Base-by-base conservation (phyloP, 441 rosid species). In the Syzygium malaccense region DNA sequence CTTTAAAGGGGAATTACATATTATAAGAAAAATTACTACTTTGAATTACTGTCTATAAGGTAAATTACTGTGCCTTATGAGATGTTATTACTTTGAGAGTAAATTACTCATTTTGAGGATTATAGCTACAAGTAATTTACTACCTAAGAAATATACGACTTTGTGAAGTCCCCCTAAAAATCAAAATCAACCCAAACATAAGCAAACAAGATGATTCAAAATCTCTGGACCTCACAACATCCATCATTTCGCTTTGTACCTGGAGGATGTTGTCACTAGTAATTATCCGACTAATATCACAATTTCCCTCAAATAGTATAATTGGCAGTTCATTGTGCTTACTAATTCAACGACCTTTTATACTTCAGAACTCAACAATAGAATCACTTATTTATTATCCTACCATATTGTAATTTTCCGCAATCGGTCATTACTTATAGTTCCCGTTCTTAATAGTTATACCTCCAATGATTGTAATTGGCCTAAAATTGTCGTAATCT, bases 281-380 rank as follows among this genome's bases (percentile, higher is more conserved):
- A 25, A 37, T 11, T 37, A 0, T 23, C 51, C 51, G 37, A 25
- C 0, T 20, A 0, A 71, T 37, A 71, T 71, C 51, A 71, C n/a
- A 71, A 23, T 71, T 71, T 12, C 83, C 3, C 51, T 37, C n/a
- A 12, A 25, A 37, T 12, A 12, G 49, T 71, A 28, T 1, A 0
- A 71, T 71, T 23, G 0, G 83, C 0, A 71, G 0, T 11, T 37
- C 83, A 71, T 12, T 45, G 1, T 71, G 51, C 15, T 71, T 0
- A 68, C 26, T 68, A 68, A 33, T 33, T 68, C 14, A 68, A 33
- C 48, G 19, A 68, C 79, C 48, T 14, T 68, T 33, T 68, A 10
- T 33, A 33, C 48, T 37, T 68, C 48, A 9, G 48, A 68, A 68
- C 79, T 68, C 26, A 9, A 68, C 48, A 33, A 33, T 68, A 68